Evolutionary conservation across 2,329 filamentous ascomycete genomes (phyloP), one percentile per base, ranked within the genome.

Genomic region (Claviceps sp.): DNA sequence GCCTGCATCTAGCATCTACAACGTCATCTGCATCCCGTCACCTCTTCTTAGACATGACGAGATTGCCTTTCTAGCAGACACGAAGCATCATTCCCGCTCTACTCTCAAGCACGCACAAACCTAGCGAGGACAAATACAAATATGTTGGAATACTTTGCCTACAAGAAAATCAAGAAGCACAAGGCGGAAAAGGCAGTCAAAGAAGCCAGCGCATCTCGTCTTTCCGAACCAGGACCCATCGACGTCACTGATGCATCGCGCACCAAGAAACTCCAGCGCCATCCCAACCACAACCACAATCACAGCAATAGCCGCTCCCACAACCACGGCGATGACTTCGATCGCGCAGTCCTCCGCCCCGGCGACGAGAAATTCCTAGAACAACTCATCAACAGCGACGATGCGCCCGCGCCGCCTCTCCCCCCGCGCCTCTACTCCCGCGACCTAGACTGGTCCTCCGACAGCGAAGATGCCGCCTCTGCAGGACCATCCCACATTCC

Each of bases 91-190:
- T 30, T 30, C 9, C 8, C 3, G 30, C 30, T 30, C 30, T 30
- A 30, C 30, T 30, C 30, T 30, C 30, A 30, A 30, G 30, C 8
- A 30, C 30, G 8, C 9, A 30, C 30, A 30, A 30, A 4, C 30
- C 30, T 30, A 30, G 30, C 30, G 8, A 30, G 30, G 30, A 30
- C 30, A 9, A 30, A 30, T 4, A 30, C 30, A 30, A 30, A 11
- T 48, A 84, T 84, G 81, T 62, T 84, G 55, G 79, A 84, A 64
- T 83, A 79, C 64, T 76, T 84, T 57, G 68, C 72, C 38, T 77
- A 75, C 69, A 82, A 78, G 63, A 84, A 82, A 63, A 68, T 74
- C 61, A 83, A 82, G 68, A 80, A 82, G 65, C 67, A 76, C 62
- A 73, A 71, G 59, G 73, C 69, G 2, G 71, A 79, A 54, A 76